A percentile compares a stretch with the other conserved stretches of the same genome.
Evolutionary conservation across 305 asterid genomes (phyloP).

Genomic region (Rubia tinctorum): DNA sequence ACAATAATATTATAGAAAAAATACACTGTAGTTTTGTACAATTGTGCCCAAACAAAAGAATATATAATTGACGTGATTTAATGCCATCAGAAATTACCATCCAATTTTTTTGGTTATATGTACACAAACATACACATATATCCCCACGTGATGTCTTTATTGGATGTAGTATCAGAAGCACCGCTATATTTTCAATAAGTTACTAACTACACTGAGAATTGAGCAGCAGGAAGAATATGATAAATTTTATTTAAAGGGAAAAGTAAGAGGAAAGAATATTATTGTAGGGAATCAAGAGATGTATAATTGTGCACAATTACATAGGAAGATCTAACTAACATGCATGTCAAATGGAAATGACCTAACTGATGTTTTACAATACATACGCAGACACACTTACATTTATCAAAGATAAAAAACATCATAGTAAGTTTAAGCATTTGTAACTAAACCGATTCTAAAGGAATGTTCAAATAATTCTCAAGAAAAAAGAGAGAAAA

Average conservation of each 20-base stretch:
- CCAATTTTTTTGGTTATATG: not conserved
- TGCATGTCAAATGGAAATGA: not conserved
- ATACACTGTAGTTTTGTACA: not conserved
- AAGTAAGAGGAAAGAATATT: not conserved
- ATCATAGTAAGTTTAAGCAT: not conserved
- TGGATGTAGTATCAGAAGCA: not conserved
- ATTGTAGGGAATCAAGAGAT: not conserved
- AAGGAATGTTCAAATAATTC: constrained; percentile 34
- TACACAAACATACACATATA: not conserved
- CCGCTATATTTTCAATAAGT: not conserved
- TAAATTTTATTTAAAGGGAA: not conserved
- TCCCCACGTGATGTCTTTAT: not conserved
- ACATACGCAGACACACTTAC: not conserved
- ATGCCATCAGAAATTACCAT: constrained; percentile 2
- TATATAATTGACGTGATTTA: not conserved
- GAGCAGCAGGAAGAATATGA: not conserved
- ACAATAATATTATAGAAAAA: not conserved
- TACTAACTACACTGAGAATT: not conserved
- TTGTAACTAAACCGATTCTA: not conserved
- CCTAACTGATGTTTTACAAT: not conserved
- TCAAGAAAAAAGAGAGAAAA: constrained; percentile 25
- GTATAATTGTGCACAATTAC: not conserved
- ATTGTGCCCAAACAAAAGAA: not conserved
- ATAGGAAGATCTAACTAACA: not conserved
- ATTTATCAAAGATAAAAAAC: not conserved